phyloP scores from a whole-genome alignment of 2,329 filamentous ascomycete species.

The Phialemoniopsis sp. region DNA sequence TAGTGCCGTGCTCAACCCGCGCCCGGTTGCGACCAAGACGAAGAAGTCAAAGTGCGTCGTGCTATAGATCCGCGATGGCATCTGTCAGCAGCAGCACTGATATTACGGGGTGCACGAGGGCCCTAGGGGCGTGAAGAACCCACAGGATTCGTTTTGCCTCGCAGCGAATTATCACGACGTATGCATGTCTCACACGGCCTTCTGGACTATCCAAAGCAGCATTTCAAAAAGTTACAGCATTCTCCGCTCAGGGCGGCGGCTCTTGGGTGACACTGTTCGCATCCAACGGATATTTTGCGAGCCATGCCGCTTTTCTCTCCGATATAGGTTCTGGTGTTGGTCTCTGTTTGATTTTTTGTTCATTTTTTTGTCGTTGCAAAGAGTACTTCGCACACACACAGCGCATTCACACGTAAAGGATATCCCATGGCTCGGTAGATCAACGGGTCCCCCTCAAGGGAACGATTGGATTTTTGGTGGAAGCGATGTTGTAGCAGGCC shows the following conservation, averaged over 20 bases:
- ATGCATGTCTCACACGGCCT: no score
- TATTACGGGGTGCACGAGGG: no score
- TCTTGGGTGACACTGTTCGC: constrained; percentile 1
- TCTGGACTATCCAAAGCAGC: not conserved
- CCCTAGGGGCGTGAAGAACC: no score
- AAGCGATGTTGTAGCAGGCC: no score
- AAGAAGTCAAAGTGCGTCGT: constrained; percentile 68
- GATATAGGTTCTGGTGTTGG: constrained; percentile 13
- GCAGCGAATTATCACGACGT: no score
- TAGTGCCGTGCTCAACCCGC: constrained; percentile 70
- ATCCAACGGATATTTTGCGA: constrained; percentile 12
- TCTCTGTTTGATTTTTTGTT: constrained; percentile 11
- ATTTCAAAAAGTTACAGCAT: no score
- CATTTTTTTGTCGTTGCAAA: constrained; percentile 10
- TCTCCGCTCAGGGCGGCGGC: no score
- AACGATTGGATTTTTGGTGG: no score
- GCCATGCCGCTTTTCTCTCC: constrained; percentile 9
- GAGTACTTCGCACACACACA: constrained; percentile 11
- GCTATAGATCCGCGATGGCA: constrained; percentile 38
- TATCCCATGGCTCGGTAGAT: constrained; percentile 9
- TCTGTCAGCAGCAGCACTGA: no score
- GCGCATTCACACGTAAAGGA: constrained; percentile 15
- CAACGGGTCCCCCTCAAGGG: no score
- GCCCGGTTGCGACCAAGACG: constrained; percentile 50
- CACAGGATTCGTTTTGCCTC: no score